Evolutionary conservation across 495 filamentous ascomycete species (phyloP).

Genomic region (Margaritispora aquatica): DNA sequence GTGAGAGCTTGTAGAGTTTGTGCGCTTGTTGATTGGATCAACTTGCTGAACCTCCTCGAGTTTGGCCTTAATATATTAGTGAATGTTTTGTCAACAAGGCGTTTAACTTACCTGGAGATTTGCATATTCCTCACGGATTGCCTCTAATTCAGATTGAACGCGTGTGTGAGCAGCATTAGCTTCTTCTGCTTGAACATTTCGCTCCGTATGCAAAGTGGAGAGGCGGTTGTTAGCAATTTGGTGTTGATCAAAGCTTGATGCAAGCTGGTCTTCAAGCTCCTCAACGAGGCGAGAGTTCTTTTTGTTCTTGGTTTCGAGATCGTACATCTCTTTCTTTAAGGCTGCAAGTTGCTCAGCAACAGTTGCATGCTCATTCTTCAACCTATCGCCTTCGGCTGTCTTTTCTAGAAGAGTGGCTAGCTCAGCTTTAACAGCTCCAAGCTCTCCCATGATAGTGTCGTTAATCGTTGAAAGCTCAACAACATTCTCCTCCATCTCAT

Average conservation of each 20-base stretch:
- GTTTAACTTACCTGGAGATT: slow-evolving; percentile 54
- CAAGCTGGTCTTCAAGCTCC: slow-evolving; percentile 96
- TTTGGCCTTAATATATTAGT: slow-evolving; percentile 48
- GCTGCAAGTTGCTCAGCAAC: slow-evolving; percentile 65
- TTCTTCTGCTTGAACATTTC: slow-evolving; percentile 54
- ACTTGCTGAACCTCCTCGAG: slow-evolving; percentile 43
- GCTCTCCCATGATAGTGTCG: slow-evolving; percentile 48
- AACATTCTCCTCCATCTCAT: slow-evolving; percentile 40
- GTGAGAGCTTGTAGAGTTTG: slow-evolving; percentile 52
- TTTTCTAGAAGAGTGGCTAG: slow-evolving; percentile 36
- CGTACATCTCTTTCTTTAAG: slow-evolving; percentile 64
- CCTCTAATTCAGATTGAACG: slow-evolving; percentile 47
- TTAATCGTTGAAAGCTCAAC: slow-evolving; percentile 46
- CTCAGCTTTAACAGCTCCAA: slow-evolving; percentile 41
- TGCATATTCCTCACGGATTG: slow-evolving; percentile 55
- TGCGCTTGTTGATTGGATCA: slow-evolving; percentile 50
- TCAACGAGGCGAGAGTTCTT: slow-evolving; percentile 88
- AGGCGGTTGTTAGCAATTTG: slow-evolving; percentile 72
- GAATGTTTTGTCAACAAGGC: slow-evolving; percentile 8
- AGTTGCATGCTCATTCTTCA: slow-evolving; percentile 49
- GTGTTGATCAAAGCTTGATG: slow-evolving; percentile 88
- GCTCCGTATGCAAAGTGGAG: slow-evolving; percentile 66
- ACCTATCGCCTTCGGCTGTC: slow-evolving; percentile 28
- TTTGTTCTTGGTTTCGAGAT: slow-evolving; percentile 57
- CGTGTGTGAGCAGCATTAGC: slow-evolving; percentile 41